Evolutionary conservation across 208 protist species (phyloP).

Genomic region (Lotmaria passim): DNA sequence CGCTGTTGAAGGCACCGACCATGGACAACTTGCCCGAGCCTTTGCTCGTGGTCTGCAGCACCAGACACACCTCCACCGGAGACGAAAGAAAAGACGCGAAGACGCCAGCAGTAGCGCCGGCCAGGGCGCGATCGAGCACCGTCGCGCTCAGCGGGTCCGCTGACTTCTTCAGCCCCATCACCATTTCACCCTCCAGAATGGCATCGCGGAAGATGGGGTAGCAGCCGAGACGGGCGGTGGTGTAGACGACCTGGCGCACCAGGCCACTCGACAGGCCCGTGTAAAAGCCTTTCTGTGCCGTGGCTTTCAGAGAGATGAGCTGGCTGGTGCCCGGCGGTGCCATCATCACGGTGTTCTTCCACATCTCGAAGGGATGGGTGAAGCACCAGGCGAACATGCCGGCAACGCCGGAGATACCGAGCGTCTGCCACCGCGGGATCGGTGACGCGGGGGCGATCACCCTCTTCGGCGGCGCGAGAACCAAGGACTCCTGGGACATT

Average conservation of each 20-base stretch:
- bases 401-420: constrained; percentile 77
- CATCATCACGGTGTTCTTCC: constrained; percentile 93
- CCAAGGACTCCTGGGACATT: not conserved
- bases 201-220: constrained; percentile 91
- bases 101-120: constrained; percentile 75
- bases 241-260: constrained; percentile 92
- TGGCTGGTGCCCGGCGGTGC: constrained; percentile 56
- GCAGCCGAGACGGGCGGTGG: constrained; percentile 84
- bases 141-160: constrained; percentile 60
- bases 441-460: constrained; percentile 24
- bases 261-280: constrained; percentile 82
- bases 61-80: constrained; percentile 90
- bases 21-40: constrained; percentile 62
- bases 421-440: constrained; percentile 61
- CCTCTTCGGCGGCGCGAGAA: constrained; percentile 5
- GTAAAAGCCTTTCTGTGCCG: constrained; percentile 75
- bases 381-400: constrained; percentile 92
- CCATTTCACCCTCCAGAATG: constrained; percentile 57
- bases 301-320: constrained; percentile 47
- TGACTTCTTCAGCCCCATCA: constrained; percentile 40
- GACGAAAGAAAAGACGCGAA: constrained; percentile 89
- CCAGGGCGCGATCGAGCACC: constrained; percentile 75
- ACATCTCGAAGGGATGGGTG: constrained; percentile 93
- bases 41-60: constrained; percentile 88
- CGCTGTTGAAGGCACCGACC: constrained; percentile 37